phyloP scores from a whole-genome alignment of 2,329 filamentous ascomycete species.

The Colletotrichum sp. region DNA sequence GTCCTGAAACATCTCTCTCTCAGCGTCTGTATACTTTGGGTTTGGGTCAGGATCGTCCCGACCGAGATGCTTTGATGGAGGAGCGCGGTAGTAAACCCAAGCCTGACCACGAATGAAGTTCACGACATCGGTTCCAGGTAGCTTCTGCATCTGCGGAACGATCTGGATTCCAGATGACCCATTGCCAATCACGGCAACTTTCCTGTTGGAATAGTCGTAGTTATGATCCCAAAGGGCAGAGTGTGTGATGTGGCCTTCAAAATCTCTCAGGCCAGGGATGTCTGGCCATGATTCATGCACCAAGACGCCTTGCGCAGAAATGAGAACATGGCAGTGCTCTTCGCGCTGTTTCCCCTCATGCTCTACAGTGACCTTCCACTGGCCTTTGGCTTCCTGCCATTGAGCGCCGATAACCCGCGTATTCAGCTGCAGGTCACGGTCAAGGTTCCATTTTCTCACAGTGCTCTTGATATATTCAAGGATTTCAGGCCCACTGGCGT shows the following conservation, averaged over 20 bases:
- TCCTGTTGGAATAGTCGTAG: slow-evolving; percentile 31
- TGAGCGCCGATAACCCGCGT: slow-evolving; percentile 35
- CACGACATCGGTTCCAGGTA: slow-evolving; percentile 32
- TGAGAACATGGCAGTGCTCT: slow-evolving; percentile 24
- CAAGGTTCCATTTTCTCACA: slow-evolving; percentile 48
- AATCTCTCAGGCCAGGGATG: slow-evolving; percentile 46
- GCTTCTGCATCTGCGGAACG: slow-evolving; percentile 31
- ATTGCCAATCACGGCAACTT: slow-evolving; percentile 40
- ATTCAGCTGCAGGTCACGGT: slow-evolving; percentile 38
- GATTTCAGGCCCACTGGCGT: slow-evolving; percentile 63
- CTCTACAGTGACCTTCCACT: slow-evolving; percentile 25
- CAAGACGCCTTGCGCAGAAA: slow-evolving; percentile 20
- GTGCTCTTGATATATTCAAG: slow-evolving; percentile 53
- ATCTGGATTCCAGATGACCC: slow-evolving; percentile 36
- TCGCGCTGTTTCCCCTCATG: slow-evolving; percentile 16
- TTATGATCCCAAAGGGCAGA: slow-evolving; percentile 37
- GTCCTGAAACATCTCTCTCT: slow-evolving; percentile 55
- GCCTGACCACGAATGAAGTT: slow-evolving; percentile 38
- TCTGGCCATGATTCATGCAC: slow-evolving; percentile 46
- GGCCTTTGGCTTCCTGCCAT: slow-evolving; percentile 27
- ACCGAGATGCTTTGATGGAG: slow-evolving; percentile 33
- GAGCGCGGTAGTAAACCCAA: slow-evolving; percentile 39
- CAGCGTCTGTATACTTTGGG: slow-evolving; percentile 34
- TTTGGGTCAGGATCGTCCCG: slow-evolving; percentile 30
- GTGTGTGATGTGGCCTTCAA: slow-evolving; percentile 39